Base-by-base conservation (phyloP, 2,329 filamentous ascomycete genomes). In the Diaporthe eres region DNA sequence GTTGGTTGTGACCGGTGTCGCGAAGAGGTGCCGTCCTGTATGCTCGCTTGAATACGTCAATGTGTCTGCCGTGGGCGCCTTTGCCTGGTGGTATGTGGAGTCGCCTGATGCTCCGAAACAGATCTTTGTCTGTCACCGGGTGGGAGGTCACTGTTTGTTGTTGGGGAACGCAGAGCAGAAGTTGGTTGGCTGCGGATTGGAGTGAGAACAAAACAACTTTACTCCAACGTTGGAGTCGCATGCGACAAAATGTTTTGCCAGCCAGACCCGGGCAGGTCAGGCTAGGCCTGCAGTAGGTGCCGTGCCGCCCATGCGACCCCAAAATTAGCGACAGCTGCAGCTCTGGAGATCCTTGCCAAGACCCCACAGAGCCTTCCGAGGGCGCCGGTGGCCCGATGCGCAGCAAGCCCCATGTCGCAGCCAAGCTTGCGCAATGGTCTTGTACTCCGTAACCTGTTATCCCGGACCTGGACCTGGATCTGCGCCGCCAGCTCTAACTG, bases 401-500 rank as follows among this genome's bases (percentile, higher is more conserved):
- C 37, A 65, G 42, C 19, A 25, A 19, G 31, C 34, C 58, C 75
- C 75, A 67, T 72, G 75, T 57, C 60, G 72, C 63, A 53, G 53
- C 65, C 57, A 74, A 75, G 72, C 75, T 76, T 75, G 73, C 75
- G 72, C 72, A 75, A 67, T 72, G 55, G 39, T 31, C 37, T n/a
- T 42, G 65, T 42, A 42, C 49, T 39, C 15, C 47, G 47, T 55
- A 70, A 28, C 34, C 49, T 42, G 65, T 55, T 15, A 70, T 70
- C 65, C 65, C n/a, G 31, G 63, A 51, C 65, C 47, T 31, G 65
- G 47, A 47, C 60, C 60, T 65, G 39, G 60, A 55, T 31, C 67
- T 63, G 44, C 47, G 60, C 42, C 51, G 47, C 72, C 49, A 25
- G 31, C 39, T 76, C 67, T 28, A 68, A 72, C 44, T 75, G 75